These are phyloP conservation scores for Alopecurus myosuroides DNA, from an alignment of 176 grass and related monocot species.

Conservation along the genomic window DNA sequence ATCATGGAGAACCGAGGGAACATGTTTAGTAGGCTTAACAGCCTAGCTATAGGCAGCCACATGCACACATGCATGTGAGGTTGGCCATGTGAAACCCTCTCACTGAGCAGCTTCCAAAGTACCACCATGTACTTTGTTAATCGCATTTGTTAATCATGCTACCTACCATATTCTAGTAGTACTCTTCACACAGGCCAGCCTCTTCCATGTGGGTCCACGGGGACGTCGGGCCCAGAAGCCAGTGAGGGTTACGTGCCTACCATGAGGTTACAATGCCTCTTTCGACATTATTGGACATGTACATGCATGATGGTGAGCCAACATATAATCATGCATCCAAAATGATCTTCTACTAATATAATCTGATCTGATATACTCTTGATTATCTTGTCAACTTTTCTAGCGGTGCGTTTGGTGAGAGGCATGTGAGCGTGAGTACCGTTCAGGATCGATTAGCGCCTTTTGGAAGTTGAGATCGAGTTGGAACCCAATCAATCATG, in stretches of 20 bases:
- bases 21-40: conserved; percentile 35
- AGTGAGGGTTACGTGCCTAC: neutral
- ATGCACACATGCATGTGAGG: conserved; percentile 56
- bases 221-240: neutral
- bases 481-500: conserved; percentile 19
- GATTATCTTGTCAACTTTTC: neutral
- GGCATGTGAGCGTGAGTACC: conserved; percentile 20
- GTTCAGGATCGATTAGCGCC: neutral
- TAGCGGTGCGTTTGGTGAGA: conserved; percentile 35
- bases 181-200: neutral
- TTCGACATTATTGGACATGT: neutral
- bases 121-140: neutral
- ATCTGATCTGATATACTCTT: neutral
- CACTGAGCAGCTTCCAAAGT: conserved; percentile 65
- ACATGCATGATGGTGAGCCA: neutral
- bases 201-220: conserved; percentile 10
- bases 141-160: neutral
- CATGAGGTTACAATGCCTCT: neutral
- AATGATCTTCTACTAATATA: neutral
- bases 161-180: neutral
- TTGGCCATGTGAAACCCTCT: conserved; percentile 74
- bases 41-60: conserved; percentile 37
- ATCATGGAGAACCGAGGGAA: conserved; percentile 38
- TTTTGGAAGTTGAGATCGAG: conserved; percentile 28
- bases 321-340: conserved; percentile 20